Evolutionary conservation across 1,139 yeast species (phyloP).

Genomic region (Lodderomyces pseudojiufengensis): DNA sequence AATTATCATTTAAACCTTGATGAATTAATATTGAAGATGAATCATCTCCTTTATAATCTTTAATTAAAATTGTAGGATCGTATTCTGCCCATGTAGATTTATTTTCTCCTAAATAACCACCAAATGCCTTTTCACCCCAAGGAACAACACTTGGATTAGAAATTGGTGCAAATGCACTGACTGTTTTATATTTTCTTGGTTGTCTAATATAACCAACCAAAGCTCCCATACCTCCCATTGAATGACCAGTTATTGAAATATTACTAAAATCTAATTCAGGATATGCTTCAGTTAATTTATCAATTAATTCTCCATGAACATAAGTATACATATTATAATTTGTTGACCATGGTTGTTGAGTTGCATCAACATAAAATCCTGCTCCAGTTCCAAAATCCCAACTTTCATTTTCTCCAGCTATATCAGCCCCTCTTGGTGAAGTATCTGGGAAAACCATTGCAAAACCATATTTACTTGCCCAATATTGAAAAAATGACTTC

Average conservation of each 20-base stretch:
- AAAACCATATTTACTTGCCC: constrained; percentile 78
- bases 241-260: constrained; percentile 84
- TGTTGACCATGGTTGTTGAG: constrained; percentile 62
- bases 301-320: constrained; percentile 69
- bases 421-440: constrained; percentile 89
- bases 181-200: constrained; percentile 74
- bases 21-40: constrained; percentile 71
- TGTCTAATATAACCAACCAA: constrained; percentile 69
- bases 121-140: constrained; percentile 84
- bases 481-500: constrained; percentile 83
- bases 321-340: constrained; percentile 88
- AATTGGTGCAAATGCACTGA: constrained; percentile 90
- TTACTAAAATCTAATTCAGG: constrained; percentile 52
- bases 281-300: constrained; percentile 43
- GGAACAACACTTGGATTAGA: constrained; percentile 70
- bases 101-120: constrained; percentile 68
- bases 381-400: constrained; percentile 97
- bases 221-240: constrained; percentile 99
- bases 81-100: constrained; percentile 61
- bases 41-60: constrained; percentile 46
- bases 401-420: constrained; percentile 75
- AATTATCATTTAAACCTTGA: constrained; percentile 75
- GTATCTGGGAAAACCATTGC: constrained; percentile 94
- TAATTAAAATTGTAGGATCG: constrained; percentile 77
- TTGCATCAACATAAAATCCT: constrained; percentile 88